A percentile compares a stretch with the other conserved stretches of the same genome.
These are phyloP conservation scores for Pseudonectria buxi DNA, from an alignment of 2,329 filamentous ascomycete species.

Conservation along the genomic window DNA sequence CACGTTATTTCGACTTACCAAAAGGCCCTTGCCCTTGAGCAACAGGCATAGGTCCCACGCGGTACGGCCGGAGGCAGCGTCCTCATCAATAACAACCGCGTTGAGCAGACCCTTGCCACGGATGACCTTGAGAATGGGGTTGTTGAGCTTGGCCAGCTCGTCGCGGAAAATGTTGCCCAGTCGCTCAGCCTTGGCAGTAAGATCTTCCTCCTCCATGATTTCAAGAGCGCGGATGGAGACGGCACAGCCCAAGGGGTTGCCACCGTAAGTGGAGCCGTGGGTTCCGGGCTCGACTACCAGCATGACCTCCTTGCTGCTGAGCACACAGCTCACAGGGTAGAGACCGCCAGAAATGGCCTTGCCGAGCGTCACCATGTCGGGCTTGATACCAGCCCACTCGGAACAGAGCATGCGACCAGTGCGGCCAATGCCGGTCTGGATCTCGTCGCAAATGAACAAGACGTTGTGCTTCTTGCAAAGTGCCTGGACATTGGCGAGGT, in stretches of 20 bases:
- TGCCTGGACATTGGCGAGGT: constrained; percentile 70
- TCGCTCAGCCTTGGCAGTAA: constrained; percentile 74
- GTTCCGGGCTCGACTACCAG: constrained; percentile 92
- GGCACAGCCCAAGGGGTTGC: constrained; percentile 91
- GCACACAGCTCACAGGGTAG: constrained; percentile 95
- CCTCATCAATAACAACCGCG: constrained; percentile 92
- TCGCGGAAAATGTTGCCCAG: constrained; percentile 80
- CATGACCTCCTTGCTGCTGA: constrained; percentile 87
- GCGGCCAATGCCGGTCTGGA: constrained; percentile 93
- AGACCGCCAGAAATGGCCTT: constrained; percentile 98
- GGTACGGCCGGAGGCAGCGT: constrained; percentile 72
- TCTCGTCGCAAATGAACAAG: constrained; percentile 94
- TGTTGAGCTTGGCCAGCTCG: constrained; percentile 67
- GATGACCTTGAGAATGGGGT: constrained; percentile 72
- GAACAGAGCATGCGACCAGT: constrained; percentile 92
- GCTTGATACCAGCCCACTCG: constrained; percentile 92
- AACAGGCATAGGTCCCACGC: constrained; percentile 97
- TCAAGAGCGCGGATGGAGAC: constrained; percentile 93
- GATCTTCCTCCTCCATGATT: constrained; percentile 83
- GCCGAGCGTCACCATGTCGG: constrained; percentile 87
- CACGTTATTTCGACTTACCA: constrained; percentile 55
- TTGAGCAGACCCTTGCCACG: constrained; percentile 93
- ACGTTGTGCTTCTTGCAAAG: constrained; percentile 95
- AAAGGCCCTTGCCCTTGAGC: constrained; percentile 87
- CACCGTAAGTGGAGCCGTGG: constrained; percentile 96